Percentiles rank a stretch among this genome's conserved stretches.
Conservation (phyloP, 208 protist species). For the Crithidia sp. region DNA sequence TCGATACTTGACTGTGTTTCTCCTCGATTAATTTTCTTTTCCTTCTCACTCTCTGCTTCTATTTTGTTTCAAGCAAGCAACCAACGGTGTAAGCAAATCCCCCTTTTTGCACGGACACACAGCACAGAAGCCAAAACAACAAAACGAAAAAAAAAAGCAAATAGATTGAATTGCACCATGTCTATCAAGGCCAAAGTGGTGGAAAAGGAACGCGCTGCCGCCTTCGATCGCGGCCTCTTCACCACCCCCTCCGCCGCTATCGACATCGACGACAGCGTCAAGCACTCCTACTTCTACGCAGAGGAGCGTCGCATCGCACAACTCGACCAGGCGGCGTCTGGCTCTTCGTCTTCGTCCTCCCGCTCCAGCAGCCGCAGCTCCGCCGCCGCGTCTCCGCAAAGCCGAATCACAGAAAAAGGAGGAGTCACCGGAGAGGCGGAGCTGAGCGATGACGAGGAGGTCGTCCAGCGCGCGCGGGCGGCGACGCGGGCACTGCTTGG, state of each 20-base stretch:
- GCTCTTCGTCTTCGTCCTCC: conserved; percentile 36
- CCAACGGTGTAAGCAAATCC: too few relatives aligned
- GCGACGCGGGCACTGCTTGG: conserved; percentile 26
- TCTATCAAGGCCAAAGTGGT: conserved; percentile 82
- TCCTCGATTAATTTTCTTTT: background rate
- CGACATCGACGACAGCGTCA: conserved; percentile 2
- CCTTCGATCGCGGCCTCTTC: conserved; percentile 64
- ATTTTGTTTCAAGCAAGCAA: too few relatives aligned
- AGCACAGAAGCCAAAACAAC: background rate
- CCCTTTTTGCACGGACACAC: background rate
- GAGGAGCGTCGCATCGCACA: conserved; percentile 21
- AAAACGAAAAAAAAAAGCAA: background rate
- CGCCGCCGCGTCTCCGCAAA: background rate
- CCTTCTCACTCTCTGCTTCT: background rate
- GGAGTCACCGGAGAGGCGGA: conserved; percentile 5
- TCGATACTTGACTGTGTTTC: background rate
- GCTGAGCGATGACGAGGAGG: conserved; percentile 32
- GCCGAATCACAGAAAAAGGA: background rate
- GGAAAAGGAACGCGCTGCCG: conserved; percentile 53
- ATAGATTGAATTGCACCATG: conserved; percentile 34
- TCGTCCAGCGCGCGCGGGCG: conserved; percentile 27
- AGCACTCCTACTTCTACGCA: conserved; percentile 55
- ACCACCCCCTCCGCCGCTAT: background rate
- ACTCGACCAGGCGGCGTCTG: conserved; percentile 20
- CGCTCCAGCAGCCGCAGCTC: conserved; percentile 12